Base-by-base conservation (phyloP, 441 rosid species). In the Adansonia grandidieri region DNA sequence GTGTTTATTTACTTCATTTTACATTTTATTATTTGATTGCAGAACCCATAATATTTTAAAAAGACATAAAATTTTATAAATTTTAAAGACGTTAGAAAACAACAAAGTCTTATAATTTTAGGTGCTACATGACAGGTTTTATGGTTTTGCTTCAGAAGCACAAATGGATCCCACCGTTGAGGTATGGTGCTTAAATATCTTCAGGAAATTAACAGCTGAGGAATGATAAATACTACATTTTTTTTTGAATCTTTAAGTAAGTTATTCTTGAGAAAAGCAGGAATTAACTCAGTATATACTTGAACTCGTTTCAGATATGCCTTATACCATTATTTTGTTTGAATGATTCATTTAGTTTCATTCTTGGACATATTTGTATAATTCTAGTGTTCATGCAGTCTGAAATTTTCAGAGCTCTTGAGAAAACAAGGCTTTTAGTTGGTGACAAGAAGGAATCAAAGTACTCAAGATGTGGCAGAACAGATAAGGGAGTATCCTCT, bases 381-480 rank as follows among this genome's bases (percentile, higher is more conserved):
- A 20, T 74, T 60, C 61, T 28, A 64, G 64, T 42, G 75, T 24
- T 65, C 64, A 58, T 77, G 80, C 86, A 92, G 95, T 91, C 95
- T 32, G 97, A 91, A 82, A 74, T 92, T 85, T 91, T 91, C 54
- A 83, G 89, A 83, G 97, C 95, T 71, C 85, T 92, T 44, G 90
- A 86, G 81, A 87, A 89, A 86, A 96, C 94, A 67, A 85, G 88
- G 78, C 99, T 96, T 77, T 85, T 91, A 73, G 85, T 89, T 86
- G 92, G 95, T 74, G 89, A 91, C 83, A 93, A 77, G 89, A 92
- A 91, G 87, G 89, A 89, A 54, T 85, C 86, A 73, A 87, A 77
- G 69, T 93, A 96, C 85, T 96, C 97, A n/a, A 88, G 99, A 84
- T 96, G 99, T 60, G 98, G 97, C 74, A 91, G 98, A 85, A 96